Base-by-base conservation (phyloP, 2,329 filamentous ascomycete genomes). In the Neoascochyta sp. region DNA sequence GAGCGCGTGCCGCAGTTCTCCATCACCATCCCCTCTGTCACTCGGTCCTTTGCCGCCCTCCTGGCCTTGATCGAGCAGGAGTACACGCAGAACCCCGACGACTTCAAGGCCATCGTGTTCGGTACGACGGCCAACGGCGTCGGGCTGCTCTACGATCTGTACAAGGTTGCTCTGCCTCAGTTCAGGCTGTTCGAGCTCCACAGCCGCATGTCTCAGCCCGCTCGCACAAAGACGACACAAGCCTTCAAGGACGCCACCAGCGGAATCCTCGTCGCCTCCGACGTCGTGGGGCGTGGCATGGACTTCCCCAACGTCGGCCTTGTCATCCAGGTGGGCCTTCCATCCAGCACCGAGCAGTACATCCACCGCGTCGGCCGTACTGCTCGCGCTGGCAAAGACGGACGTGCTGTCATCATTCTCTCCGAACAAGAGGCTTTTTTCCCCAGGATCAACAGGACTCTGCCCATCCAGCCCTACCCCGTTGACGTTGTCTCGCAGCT, bases 361-460 rank as follows among this genome's bases (percentile, higher is more conserved):
- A 38, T 63, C 16, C 60, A 68, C 36, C 64, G 65, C 10, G 59
- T 67, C 7, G 64, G 61, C 11, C 61, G 65, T 24, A 68, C 65
- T 16, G 68, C 57, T n/a, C 52, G 60, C 21, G 60, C 60, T 10
- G 60, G 60, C 10, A 68, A 66, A 15, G 67, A 73, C 27, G 73
- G 73, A 8, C 68, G 73, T 21, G 73, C 73, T 9, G 63, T 76
- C 33, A 70, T 76, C 29, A 45, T 77, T 10, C 63, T 78, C 23
- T 74, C 70, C 7, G 47, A 72, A 39, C 62, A 63, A 29, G 74
- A 77, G 42, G 63, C 65, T 5, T 76, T 71, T 59, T 76, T 75
- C 52, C 51, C 70, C 14, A 60, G 57, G 19, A 55, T 57, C 32
- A 74, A 75, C 50, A 69, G 55, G 37, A 62, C 66, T 17, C 52